Percentiles rank a stretch among this genome's conserved stretches.
Evolutionary conservation across 208 protist genomes (phyloP).

Genomic region (Trypanosoma brucei): DNA sequence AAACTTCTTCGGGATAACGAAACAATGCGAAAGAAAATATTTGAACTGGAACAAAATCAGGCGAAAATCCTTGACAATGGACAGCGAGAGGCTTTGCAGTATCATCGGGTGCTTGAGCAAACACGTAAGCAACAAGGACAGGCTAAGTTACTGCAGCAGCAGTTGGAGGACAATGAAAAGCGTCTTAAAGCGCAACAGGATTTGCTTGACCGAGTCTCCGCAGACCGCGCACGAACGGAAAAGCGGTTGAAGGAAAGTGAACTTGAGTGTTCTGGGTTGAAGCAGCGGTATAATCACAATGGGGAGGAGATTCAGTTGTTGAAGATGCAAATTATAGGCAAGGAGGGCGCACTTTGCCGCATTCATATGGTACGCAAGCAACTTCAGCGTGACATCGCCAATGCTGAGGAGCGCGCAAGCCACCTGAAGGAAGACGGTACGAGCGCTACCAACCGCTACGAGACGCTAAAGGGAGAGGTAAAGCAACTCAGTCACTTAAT

Average conservation of each 20-base stretch:
- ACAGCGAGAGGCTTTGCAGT: conserved; percentile 68
- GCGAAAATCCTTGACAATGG: conserved; percentile 74
- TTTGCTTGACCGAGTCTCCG: conserved; percentile 94
- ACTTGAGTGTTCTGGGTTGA: conserved; percentile 92
- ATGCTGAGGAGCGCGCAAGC: conserved; percentile 71
- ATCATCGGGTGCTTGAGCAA: conserved; percentile 92
- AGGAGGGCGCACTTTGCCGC: conserved; percentile 88
- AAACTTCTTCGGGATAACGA: conserved; percentile 88
- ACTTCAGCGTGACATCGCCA: conserved; percentile 74
- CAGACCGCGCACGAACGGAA: conserved; percentile 95
- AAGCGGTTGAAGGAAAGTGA: conserved; percentile 95
- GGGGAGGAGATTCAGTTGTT: conserved; percentile 91
- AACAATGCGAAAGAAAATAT: conserved; percentile 85
- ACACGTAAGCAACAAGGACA: conserved; percentile 83
- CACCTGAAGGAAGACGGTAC: conserved; percentile 63
- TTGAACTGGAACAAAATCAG: conserved; percentile 89
- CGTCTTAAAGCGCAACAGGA: conserved; percentile 96
- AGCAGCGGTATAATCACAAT: conserved; percentile 91
- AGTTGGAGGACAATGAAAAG: conserved; percentile 82
- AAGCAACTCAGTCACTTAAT: conserved; percentile 93
- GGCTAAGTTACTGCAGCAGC: conserved; percentile 86
- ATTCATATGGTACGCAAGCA: conserved; percentile 73
- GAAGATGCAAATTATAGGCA: conserved; percentile 94
- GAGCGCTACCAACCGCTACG: conserved; percentile 45
- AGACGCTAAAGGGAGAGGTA: conserved; percentile 79